These are phyloP conservation scores for Dothidotthia symphoricarpi DNA, from an alignment of 2,329 filamentous ascomycete species.

Conservation along the genomic window DNA sequence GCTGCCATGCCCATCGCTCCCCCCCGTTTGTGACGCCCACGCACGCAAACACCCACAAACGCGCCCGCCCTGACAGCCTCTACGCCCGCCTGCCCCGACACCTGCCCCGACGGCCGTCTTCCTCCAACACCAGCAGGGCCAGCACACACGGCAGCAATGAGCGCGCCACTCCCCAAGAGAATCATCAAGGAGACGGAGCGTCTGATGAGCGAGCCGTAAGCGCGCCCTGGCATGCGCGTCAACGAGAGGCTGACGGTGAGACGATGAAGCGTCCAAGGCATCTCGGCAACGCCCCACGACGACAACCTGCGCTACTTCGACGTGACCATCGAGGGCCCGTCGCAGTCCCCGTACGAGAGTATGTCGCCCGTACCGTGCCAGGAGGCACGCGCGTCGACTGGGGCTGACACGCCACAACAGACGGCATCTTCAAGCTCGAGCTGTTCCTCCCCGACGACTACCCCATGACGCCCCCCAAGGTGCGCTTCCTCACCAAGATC, in stretches of 20 bases:
- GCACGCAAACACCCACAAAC: background rate
- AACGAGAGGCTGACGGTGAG: slow-evolving; percentile 2
- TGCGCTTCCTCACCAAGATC: slow-evolving; percentile 97
- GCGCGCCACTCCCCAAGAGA: slow-evolving; percentile 71
- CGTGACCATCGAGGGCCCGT: slow-evolving; percentile 90
- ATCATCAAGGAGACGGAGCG: slow-evolving; percentile 99
- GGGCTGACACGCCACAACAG: slow-evolving; percentile 40
- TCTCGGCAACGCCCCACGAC: slow-evolving; percentile 92
- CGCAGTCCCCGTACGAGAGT: slow-evolving; percentile 95
- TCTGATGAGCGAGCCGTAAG: slow-evolving; percentile 93
- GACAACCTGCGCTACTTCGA: slow-evolving; percentile 98
- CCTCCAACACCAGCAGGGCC: background rate
- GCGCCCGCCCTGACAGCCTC: background rate
- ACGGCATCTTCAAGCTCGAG: slow-evolving; percentile 92
- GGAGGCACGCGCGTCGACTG: background rate
- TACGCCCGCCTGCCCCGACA: background rate
- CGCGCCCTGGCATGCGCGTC: slow-evolving; percentile 7
- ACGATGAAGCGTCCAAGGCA: slow-evolving; percentile 76
- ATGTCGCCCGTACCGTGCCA: slow-evolving; percentile 22
- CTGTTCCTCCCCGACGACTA: slow-evolving; percentile 98
- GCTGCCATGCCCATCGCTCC: background rate
- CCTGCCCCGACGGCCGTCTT: background rate
- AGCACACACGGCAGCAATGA: no score
- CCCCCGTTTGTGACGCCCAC: no score
- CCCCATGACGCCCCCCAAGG: slow-evolving; percentile 98